phyloP scores from a whole-genome alignment of 768 basidiomycete genomes.

The Gymnopilus dilepis region DNA sequence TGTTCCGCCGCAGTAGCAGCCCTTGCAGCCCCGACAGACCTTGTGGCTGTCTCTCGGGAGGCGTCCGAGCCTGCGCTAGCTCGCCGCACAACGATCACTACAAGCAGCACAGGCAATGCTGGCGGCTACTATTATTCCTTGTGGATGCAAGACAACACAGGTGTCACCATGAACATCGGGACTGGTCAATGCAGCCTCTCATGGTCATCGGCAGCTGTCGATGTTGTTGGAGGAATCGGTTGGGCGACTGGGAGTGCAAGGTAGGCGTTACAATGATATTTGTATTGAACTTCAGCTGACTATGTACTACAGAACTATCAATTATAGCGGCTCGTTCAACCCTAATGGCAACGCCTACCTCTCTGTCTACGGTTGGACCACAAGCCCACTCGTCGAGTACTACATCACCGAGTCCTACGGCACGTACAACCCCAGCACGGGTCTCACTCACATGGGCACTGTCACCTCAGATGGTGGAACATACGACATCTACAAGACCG shows the following conservation, averaged over 20 bases:
- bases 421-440: constrained; percentile 43
- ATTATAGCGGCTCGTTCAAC: constrained; percentile 40
- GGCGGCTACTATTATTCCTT: constrained; percentile 21
- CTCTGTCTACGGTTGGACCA: constrained; percentile 53
- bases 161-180: constrained; percentile 20
- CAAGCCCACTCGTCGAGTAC: constrained; percentile 52
- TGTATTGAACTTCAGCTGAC: not conserved
- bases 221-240: constrained; percentile 30
- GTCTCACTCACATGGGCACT: constrained; percentile 38
- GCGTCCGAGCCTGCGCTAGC: constrained; percentile 3
- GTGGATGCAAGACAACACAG: constrained; percentile 22
- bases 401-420: constrained; percentile 51
- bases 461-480: constrained; percentile 46
- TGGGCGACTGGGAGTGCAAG: constrained; percentile 42
- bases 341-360: constrained; percentile 49
- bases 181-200: constrained; percentile 23
- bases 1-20: constrained; percentile 14
- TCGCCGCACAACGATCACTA: constrained; percentile 16
- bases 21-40: constrained; percentile 6
- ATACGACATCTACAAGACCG: constrained; percentile 47
- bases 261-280: constrained; percentile 20
- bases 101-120: constrained; percentile 19
- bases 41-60: constrained; percentile 2
- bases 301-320: constrained; percentile 35
- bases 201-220: constrained; percentile 14